Conservation (phyloP, 2,329 filamentous ascomycete species). For the Fusarium guadeloupense region DNA sequence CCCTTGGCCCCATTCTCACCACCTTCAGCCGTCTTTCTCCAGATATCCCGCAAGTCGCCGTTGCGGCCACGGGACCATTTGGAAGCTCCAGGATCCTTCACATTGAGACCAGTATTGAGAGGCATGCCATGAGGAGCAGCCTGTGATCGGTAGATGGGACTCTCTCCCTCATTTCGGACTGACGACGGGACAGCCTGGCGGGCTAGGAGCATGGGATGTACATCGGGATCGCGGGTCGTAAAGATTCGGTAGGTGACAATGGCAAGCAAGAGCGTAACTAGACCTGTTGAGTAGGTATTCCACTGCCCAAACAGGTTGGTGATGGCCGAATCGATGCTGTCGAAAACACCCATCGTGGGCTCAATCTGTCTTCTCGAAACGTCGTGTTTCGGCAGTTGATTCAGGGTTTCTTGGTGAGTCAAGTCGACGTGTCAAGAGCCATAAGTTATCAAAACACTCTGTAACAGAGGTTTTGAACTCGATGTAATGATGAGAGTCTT, state of each 20-base stretch:
- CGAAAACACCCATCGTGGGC: conserved; percentile 55
- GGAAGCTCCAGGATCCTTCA: conserved; percentile 80
- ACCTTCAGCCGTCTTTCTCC: conserved; percentile 75
- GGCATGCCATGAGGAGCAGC: conserved; percentile 87
- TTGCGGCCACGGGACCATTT: conserved; percentile 86
- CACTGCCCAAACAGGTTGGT: conserved; percentile 78
- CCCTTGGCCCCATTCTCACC: conserved; percentile 74
- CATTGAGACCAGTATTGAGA: conserved; percentile 78
- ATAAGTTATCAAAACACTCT: conserved; percentile 2
- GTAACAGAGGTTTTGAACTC: not conserved
- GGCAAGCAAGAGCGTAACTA: conserved; percentile 72
- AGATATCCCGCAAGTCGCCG: conserved; percentile 91
- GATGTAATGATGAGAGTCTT: conserved; percentile 9
- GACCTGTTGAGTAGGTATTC: conserved; percentile 78
- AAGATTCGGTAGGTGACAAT: conserved; percentile 77
- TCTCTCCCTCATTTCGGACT: conserved; percentile 85
- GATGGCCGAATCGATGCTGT: conserved; percentile 76
- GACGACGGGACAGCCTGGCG: conserved; percentile 82
- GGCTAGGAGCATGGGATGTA: conserved; percentile 88
- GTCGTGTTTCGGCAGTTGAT: conserved; percentile 8
- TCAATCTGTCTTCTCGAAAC: conserved; percentile 6
- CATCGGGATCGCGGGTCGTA: conserved; percentile 82
- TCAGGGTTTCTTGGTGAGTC: not conserved
- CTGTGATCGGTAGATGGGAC: conserved; percentile 84
- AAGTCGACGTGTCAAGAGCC: not conserved